Base-by-base conservation (phyloP, 2,329 filamentous ascomycete genomes). In the Apiospora pterosperma region DNA sequence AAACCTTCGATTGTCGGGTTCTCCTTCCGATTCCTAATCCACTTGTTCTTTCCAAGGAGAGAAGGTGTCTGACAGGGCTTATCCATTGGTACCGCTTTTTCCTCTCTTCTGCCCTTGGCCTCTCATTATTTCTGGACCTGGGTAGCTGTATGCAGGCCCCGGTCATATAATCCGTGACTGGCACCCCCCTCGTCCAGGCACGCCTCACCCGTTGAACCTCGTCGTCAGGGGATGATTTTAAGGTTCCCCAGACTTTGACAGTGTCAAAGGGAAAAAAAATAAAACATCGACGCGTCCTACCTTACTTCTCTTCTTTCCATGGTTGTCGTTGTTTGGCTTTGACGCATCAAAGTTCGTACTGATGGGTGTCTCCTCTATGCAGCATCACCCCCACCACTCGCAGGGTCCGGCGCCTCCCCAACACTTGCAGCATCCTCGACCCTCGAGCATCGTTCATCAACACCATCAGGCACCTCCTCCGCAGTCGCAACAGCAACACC, bases 311-410 rank as follows among this genome's bases (percentile, higher is more conserved):
- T 78, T 76, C 76, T 72, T 76, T 77, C 72, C 72, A 76, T 74
- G 73, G 73, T 77, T 76, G 72, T 76, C 70, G 69, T 73, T 73
- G 67, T 73, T 74, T 71, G 68, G 69, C 67, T 71, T 74, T 67
- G 69, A 69, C 67, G 69, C 64, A 69, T 68, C 64, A 68, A 66
- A 71, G 68, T 69, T 73, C 55, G 75, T 72, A 85, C 85, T 87
- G 84, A 87, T 85, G 81, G 80, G 82, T 80, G 78, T 85, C 78
- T 82, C 82, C 80, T 84, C 81, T 83, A 85, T 86, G 84, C 87
- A 92, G 89, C 90, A 92, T 85, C 90, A 91, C 82, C 85, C 88
- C 81, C 89, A 91, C 82, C 87, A 90, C 78, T 81, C 87, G 77
- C 88, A 91, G 83, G 90, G 89, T 86, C 88, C 89, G 80, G 86